Evolutionary conservation across 257 asterid genomes (phyloP), one percentile per base, ranked within the genome.

Genomic region (Ocimum tenuiflorum): DNA sequence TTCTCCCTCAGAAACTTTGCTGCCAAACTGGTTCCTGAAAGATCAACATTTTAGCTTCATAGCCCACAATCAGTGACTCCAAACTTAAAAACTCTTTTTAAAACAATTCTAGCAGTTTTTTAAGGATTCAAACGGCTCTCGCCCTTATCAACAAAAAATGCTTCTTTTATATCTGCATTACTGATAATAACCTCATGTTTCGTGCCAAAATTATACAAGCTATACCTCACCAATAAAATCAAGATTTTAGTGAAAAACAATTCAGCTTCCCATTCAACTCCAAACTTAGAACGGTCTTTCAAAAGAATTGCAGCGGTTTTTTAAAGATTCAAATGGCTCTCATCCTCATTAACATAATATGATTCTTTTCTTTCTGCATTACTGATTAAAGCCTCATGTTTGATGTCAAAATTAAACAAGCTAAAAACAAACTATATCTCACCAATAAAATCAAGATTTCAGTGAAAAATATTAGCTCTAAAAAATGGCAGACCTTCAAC

Each of bases 401-500:
- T 39, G 14, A 18, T 7, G 22, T 24, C 58, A 46, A 65, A 35
- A 23, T 17, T 27, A 36, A 53, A 53, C 63, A 41, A 58, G 59
- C 17, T 58, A 10, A 4, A 3, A 51, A 12, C 63, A 47, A 39
- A 36, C 4, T 31, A 14, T 4, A 61, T 52, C 48, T 6, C 31
- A 69, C 35, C 24, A 60, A 67, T 27, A 0, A 29, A 19, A 36
- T 52, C 14, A 14, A 59, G 39, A 52, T 35, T 68, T 65, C 1
- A n/a, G n/a, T n/a, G n/a, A n/a, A n/a, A n/a, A n/a, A n/a, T n/a
- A n/a, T n/a, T n/a, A n/a, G n/a, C n/a, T n/a, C n/a, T n/a, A n/a
- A n/a, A n/a, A n/a, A n/a, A n/a, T n/a, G n/a, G n/a, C 74, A 48
- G 57, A 92, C 97, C 97, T 88, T 92, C 99, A 53, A 92, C 83